These are phyloP conservation scores for barrel medic (Medicago truncatula) DNA, from an alignment of 306 rosid genomes.

Conservation along the genomic window MtrunA17r5.0-ANR NC_053049.1:46164001-46164500, in stretches of 20 bases:
- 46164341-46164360: conserved; percentile 97
- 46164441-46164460: conserved; percentile 24
- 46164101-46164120: conserved; percentile 1
- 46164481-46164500: background rate
- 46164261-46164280: conserved; percentile 30
- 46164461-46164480: background rate
- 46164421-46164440: background rate
- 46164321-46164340: conserved; percentile 95
- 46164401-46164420: background rate
- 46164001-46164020: conserved; percentile 81
- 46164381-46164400: conserved; percentile 60
- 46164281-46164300: conserved; percentile 27
- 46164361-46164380: conserved; percentile 69
- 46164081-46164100: conserved; percentile 13
- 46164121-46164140: background rate
- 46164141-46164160: conserved; percentile 19
- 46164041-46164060: conserved; percentile 95
- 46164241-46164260: conserved; percentile 1
- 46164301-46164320: conserved; percentile 91
- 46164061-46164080: conserved; percentile 39
- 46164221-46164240: conserved; percentile 31
- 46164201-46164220: background rate
- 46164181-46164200: background rate
- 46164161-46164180: conserved; percentile 1
- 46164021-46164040: conserved; percentile 89